Conservation (phyloP, 1,139 yeast genomes). For the Diutina pseudorugosa region DNA sequence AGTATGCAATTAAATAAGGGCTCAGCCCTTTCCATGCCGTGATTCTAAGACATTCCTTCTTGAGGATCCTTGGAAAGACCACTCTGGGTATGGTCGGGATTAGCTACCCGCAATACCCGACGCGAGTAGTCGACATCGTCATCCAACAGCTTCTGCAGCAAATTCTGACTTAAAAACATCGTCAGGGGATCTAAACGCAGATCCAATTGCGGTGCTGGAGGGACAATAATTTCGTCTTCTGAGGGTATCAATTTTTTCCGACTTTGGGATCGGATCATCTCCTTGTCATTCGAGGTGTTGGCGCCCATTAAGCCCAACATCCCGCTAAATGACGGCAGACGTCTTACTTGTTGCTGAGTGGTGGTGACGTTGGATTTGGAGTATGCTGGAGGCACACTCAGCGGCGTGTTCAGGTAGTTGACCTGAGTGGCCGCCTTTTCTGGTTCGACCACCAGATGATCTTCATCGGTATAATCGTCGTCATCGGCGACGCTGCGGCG, state of each 20-base stretch:
- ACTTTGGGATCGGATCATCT: neutral
- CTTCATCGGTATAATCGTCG: slow-evolving; percentile 5
- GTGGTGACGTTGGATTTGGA: neutral
- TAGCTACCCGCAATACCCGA: slow-evolving; percentile 56
- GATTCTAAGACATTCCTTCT: no score
- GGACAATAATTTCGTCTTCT: neutral
- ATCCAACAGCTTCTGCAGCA: slow-evolving; percentile 50
- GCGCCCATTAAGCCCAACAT: neutral
- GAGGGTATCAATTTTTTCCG: neutral
- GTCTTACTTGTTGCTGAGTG: neutral
- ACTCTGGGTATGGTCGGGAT: slow-evolving; percentile 25
- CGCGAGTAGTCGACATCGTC: slow-evolving; percentile 70
- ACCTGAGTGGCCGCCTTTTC: slow-evolving; percentile 8
- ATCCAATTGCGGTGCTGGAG: slow-evolving; percentile 46
- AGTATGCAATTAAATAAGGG: neutral
- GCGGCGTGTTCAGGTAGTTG: slow-evolving; percentile 9
- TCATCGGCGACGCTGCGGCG: slow-evolving; percentile 8
- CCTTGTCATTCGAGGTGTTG: neutral
- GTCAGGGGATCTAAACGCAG: slow-evolving; percentile 58
- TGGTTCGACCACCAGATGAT: neutral
- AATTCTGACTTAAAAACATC: slow-evolving; percentile 45
- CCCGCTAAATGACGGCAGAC: neutral
- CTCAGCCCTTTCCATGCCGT: neutral
- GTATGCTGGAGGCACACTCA: neutral
- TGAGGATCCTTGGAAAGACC: no score